Conservation (phyloP, 2,329 filamentous ascomycete genomes). For the Ophiocordyceps robertsii region DNA sequence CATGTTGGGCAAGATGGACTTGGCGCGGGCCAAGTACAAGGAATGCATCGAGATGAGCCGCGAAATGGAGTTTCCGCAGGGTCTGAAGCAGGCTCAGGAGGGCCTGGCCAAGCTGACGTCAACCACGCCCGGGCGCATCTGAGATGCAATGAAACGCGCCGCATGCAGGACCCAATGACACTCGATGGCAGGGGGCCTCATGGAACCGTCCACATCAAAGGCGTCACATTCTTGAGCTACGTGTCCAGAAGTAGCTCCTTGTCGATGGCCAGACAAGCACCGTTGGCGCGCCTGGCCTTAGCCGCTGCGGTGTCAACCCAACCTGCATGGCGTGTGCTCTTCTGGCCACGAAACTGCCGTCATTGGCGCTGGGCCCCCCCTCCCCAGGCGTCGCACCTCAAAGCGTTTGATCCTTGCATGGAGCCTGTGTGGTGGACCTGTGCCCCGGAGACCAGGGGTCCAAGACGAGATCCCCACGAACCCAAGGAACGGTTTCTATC, state of each 20-base stretch:
- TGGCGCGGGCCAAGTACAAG: slow-evolving; percentile 55
- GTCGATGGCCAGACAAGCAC: no score
- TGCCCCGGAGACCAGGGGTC: not conserved
- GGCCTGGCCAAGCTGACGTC: slow-evolving; percentile 26
- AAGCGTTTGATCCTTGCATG: not conserved
- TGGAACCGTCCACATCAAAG: not conserved
- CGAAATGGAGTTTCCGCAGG: slow-evolving; percentile 37
- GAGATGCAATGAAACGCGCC: not conserved
- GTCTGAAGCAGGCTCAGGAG: slow-evolving; percentile 36
- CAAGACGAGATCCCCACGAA: no score
- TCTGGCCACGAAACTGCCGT: no score
- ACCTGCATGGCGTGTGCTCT: no score
- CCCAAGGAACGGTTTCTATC: no score
- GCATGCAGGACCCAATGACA: not conserved
- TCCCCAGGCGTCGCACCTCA: no score
- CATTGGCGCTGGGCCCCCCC: no score
- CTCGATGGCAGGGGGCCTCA: not conserved
- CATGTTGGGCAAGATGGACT: slow-evolving; percentile 50
- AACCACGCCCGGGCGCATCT: slow-evolving; percentile 1
- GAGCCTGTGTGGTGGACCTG: not conserved
- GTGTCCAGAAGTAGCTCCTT: no score
- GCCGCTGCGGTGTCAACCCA: no score
- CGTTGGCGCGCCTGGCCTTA: no score
- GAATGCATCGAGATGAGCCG: slow-evolving; percentile 52
- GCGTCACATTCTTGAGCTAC: no score